Percentiles rank a stretch among this genome's conserved stretches.
Evolutionary conservation across 108 stramenopile species (phyloP).

Genomic region (Aurantiochytrium sp.): DNA sequence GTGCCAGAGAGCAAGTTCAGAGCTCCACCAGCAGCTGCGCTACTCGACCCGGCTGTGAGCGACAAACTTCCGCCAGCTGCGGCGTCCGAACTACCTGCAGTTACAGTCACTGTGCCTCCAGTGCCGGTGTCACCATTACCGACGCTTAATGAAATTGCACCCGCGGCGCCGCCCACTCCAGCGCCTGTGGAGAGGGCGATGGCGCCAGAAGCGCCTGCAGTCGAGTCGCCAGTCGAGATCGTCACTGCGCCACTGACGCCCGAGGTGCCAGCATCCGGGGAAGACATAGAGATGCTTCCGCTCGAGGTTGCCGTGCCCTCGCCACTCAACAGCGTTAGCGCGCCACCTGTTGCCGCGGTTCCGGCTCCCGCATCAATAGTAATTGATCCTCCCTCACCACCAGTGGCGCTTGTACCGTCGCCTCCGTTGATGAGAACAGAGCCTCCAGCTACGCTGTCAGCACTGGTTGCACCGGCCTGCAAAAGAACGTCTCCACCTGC

Average conservation of each 20-base stretch:
- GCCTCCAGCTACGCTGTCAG: neutral
- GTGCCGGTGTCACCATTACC: neutral
- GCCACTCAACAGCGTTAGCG: neutral
- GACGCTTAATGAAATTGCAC: neutral
- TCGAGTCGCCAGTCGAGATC: neutral
- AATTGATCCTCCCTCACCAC: neutral
- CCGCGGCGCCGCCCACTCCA: neutral
- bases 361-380: neutral
- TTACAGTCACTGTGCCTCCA: too few relatives aligned
- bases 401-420: neutral
- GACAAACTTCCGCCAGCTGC: neutral
- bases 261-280: neutral
- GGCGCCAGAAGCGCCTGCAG: neutral
- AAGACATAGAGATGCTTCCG: neutral
- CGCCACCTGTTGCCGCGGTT: neutral
- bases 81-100: neutral
- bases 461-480: neutral
- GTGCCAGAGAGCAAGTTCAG: neutral
- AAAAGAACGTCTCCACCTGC: slow-evolving; percentile 31
- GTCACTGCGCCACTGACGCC: neutral
- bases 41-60: neutral
- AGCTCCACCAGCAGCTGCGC: neutral
- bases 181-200: slow-evolving; percentile 24
- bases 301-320: neutral
- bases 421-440: neutral